A percentile compares a stretch with the other conserved stretches of the same genome.
phyloP scores from a whole-genome alignment of 164 flowering plant genomes.

The Euptelea pleiosperma region DNA sequence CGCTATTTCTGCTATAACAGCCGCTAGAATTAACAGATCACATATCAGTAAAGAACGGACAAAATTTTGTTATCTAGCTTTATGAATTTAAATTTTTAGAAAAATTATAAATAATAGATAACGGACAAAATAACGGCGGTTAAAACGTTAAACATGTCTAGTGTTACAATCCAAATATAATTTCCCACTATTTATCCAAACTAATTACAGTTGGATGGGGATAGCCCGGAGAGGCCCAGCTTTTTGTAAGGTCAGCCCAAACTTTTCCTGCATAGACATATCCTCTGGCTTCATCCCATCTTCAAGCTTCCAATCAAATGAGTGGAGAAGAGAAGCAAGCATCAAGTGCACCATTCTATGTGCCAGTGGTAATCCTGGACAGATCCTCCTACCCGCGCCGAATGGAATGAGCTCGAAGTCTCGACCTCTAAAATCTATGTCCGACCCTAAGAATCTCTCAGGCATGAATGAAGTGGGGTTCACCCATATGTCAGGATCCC shows the following conservation, averaged over 20 bases:
- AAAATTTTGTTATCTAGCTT: too few relatives aligned
- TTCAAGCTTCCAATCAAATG: too few relatives aligned
- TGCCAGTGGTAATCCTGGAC: conserved; percentile 23
- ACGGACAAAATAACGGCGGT: too few relatives aligned
- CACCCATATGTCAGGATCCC: conserved; percentile 17
- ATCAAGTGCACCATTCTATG: conserved; percentile 17
- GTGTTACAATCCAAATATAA: too few relatives aligned
- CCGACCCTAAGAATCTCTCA: conserved; percentile 22
- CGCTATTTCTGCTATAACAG: too few relatives aligned
- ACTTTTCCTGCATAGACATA: conserved; percentile 24
- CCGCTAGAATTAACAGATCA: too few relatives aligned
- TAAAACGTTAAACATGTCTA: too few relatives aligned
- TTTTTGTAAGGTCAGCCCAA: conserved; percentile 25
- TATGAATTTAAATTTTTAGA: too few relatives aligned
- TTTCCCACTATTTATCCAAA: too few relatives aligned
- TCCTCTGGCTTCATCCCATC: conserved; percentile 20
- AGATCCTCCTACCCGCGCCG: conserved; percentile 25
- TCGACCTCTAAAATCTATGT: conserved; percentile 16
- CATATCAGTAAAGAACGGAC: too few relatives aligned
- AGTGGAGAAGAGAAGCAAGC: conserved; percentile 21
- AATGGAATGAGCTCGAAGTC: conserved; percentile 25
- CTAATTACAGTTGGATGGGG: too few relatives aligned
- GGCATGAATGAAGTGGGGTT: conserved; percentile 19
- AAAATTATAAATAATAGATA: too few relatives aligned
- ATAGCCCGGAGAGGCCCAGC: conserved; percentile 24